These are phyloP conservation scores for Rosa multiflora DNA, from an alignment of 306 rosid species.

Conservation along the genomic window DNA sequence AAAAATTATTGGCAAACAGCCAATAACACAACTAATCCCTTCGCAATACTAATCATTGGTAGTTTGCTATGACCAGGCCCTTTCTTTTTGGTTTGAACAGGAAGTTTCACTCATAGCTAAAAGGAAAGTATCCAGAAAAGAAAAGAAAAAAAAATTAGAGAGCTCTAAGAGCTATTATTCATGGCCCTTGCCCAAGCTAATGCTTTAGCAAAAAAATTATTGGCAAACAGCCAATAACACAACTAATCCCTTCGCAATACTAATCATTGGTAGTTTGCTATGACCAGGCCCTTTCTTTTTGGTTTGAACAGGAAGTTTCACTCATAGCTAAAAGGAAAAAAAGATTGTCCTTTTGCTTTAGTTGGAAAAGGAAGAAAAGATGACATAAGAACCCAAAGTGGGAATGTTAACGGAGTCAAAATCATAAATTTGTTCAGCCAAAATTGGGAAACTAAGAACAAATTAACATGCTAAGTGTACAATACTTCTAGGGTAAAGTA, in stretches of 20 bases:
- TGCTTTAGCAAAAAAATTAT: background rate
- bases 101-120: background rate
- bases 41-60: background rate
- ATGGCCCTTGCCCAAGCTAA: background rate
- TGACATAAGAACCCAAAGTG: conserved; percentile 6
- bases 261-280: conserved; percentile 2
- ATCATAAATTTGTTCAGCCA: background rate
- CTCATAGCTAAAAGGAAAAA: background rate
- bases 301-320: background rate
- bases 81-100: background rate
- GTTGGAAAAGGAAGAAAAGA: background rate
- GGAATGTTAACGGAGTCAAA: background rate
- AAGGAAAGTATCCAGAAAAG: background rate
- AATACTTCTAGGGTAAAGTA: background rate
- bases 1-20: background rate
- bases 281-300: background rate
- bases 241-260: background rate
- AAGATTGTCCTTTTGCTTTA: background rate
- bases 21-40: background rate
- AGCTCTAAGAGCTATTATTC: background rate
- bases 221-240: background rate
- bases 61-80: background rate
- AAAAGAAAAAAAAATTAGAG: background rate
- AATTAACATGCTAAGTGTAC: background rate
- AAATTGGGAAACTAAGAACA: background rate